Conservation (phyloP, 441 rosid genomes). For the Monsonia emarginata region DNA sequence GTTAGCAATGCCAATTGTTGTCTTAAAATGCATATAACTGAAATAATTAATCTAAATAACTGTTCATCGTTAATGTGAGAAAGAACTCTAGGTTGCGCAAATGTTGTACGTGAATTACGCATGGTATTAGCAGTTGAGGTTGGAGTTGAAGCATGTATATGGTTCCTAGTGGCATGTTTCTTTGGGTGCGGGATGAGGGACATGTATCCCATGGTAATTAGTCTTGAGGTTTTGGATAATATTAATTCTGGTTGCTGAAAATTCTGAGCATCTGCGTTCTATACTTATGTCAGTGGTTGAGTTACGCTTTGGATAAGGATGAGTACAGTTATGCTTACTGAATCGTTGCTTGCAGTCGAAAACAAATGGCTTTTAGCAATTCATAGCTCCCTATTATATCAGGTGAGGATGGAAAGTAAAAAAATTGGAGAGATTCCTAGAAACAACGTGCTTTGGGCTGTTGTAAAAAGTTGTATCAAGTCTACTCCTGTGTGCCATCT, state of each 20-base stretch:
- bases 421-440: background rate
- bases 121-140: background rate
- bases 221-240: background rate
- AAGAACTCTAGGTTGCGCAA: background rate
- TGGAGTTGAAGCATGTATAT: background rate
- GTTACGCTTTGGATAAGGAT: background rate
- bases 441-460: background rate
- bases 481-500: background rate
- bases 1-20: too few species aligned
- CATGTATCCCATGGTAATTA: background rate
- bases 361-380: background rate
- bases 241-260: background rate
- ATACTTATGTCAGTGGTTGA: background rate
- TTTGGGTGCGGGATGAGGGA: background rate
- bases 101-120: background rate
- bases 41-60: too few species aligned
- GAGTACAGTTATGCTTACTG: background rate
- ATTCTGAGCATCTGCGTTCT: background rate
- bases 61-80: too few species aligned
- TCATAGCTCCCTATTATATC: background rate
- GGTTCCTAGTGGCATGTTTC: too few species aligned
- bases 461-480: background rate
- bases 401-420: background rate
- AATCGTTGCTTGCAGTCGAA: background rate
- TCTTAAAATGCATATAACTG: too few species aligned